Percentiles rank a stretch among this genome's conserved stretches.
phyloP scores from a whole-genome alignment of 768 basidiomycete genomes.

The Arthromyces matolae region DNA sequence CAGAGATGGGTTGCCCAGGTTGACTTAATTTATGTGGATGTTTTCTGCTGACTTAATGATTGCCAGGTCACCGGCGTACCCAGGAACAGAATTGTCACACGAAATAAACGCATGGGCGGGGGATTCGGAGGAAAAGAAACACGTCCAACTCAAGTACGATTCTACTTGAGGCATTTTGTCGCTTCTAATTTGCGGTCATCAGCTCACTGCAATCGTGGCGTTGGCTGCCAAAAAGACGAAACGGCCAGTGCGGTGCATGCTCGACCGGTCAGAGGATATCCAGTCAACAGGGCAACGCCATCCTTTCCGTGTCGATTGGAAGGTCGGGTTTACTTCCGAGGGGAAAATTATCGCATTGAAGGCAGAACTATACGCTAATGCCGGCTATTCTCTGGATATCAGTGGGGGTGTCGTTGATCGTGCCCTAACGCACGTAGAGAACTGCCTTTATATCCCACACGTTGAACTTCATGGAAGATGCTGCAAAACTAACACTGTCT shows the following conservation, averaged over 20 bases:
- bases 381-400: conserved; percentile 15
- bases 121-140: conserved; percentile 17
- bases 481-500: conserved; percentile 16
- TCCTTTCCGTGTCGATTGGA: conserved; percentile 15
- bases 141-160: conserved; percentile 8
- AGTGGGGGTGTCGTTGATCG: conserved; percentile 17
- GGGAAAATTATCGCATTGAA: conserved; percentile 13
- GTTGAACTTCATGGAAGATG: conserved; percentile 11
- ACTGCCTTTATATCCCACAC: conserved; percentile 16
- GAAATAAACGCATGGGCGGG: conserved; percentile 14
- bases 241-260: conserved; percentile 16
- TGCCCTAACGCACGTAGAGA: conserved; percentile 13
- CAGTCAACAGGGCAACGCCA: conserved; percentile 16
- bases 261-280: conserved; percentile 15
- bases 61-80: conserved; percentile 14
- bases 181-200: background rate
- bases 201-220: conserved; percentile 14
- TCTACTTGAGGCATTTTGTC: background rate
- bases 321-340: conserved; percentile 13
- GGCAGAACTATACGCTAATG: conserved; percentile 12
- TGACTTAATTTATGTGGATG: background rate
- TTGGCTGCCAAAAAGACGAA: conserved; percentile 15
- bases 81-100: conserved; percentile 13
- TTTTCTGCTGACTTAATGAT: background rate
- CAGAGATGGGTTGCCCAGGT: conserved; percentile 17